Evolutionary conservation across 2,329 filamentous ascomycete species (phyloP).

Genomic region (Penicillium vulpinum): DNA sequence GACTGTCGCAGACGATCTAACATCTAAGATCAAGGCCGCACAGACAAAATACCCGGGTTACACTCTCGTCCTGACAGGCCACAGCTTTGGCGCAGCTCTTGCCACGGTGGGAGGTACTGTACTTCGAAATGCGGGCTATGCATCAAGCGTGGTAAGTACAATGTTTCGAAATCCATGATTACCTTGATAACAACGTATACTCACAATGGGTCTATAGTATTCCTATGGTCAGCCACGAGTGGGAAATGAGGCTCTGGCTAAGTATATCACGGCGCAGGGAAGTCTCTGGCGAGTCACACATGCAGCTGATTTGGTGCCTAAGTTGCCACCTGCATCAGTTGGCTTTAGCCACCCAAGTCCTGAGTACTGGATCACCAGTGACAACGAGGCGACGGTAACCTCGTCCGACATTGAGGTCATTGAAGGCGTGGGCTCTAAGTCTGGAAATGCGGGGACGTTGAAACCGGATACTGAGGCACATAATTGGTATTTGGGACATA

Average conservation of each 20-base stretch:
- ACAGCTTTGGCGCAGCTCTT: conserved; percentile 55
- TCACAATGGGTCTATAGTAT: conserved; percentile 31
- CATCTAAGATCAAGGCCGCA: conserved; percentile 38
- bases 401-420: conserved; percentile 36
- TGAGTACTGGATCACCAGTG: conserved; percentile 8
- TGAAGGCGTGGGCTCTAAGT: conserved; percentile 30
- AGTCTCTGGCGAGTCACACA: conserved; percentile 41
- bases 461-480: conserved; percentile 30
- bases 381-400: conserved; percentile 22
- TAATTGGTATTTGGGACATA: conserved; percentile 34
- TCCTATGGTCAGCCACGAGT: conserved; percentile 45
- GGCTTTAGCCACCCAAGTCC: conserved; percentile 37
- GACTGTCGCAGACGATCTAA: conserved; percentile 37
- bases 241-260: conserved; percentile 40
- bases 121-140: conserved; percentile 44
- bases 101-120: conserved; percentile 50
- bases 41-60: conserved; percentile 39
- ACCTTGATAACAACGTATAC: not conserved
- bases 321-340: conserved; percentile 32
- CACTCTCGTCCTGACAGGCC: conserved; percentile 50
- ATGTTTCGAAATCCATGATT: too few species aligned
- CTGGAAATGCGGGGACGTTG: conserved; percentile 36
- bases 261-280: conserved; percentile 38
- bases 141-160: conserved; percentile 45
- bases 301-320: conserved; percentile 39